Conservation (phyloP, 768 basidiomycete species). For the Roridomyces roridus region DNA sequence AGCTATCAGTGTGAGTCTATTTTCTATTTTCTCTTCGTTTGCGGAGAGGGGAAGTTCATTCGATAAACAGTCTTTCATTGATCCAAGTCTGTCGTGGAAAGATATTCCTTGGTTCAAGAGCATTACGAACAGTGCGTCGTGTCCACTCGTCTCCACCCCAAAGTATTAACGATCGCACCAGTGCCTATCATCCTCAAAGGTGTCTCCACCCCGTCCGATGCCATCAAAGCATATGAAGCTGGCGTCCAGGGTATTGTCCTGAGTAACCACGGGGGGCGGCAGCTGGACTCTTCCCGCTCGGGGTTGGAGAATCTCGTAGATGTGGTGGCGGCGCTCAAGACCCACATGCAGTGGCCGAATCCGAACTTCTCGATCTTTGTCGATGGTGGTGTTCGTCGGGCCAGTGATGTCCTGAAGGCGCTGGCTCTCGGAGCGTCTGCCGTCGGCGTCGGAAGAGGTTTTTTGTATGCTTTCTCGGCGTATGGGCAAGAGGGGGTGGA, state of each 20-base stretch:
- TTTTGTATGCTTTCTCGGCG: slow-evolving; percentile 86
- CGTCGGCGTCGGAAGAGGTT: slow-evolving; percentile 83
- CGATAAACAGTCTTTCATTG: slow-evolving; percentile 92
- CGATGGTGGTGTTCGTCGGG: slow-evolving; percentile 82
- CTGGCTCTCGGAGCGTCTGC: slow-evolving; percentile 73
- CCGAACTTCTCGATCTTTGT: slow-evolving; percentile 75
- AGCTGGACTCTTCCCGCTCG: slow-evolving; percentile 66
- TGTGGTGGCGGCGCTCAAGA: slow-evolving; percentile 65
- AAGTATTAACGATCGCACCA: slow-evolving; percentile 48
- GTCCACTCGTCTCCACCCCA: slow-evolving; percentile 7
- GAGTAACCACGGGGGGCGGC: slow-evolving; percentile 65
- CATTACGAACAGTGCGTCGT: slow-evolving; percentile 66
- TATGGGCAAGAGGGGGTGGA: slow-evolving; percentile 91
- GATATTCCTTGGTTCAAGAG: slow-evolving; percentile 84
- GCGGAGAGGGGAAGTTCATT: no score
- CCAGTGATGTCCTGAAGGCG: slow-evolving; percentile 84
- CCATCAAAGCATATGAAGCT: slow-evolving; percentile 29
- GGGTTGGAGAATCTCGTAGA: slow-evolving; percentile 75
- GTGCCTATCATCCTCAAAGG: slow-evolving; percentile 79
- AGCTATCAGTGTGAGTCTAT: slow-evolving; percentile 78
- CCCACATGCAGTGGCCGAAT: slow-evolving; percentile 58
- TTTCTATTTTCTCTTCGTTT: not conserved
- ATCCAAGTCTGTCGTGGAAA: slow-evolving; percentile 86
- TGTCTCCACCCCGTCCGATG: slow-evolving; percentile 62
- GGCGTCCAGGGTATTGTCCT: slow-evolving; percentile 53